These are phyloP conservation scores for Turritis glabra DNA, from an alignment of 345 rosid genomes.

Conservation along the genomic window DNA sequence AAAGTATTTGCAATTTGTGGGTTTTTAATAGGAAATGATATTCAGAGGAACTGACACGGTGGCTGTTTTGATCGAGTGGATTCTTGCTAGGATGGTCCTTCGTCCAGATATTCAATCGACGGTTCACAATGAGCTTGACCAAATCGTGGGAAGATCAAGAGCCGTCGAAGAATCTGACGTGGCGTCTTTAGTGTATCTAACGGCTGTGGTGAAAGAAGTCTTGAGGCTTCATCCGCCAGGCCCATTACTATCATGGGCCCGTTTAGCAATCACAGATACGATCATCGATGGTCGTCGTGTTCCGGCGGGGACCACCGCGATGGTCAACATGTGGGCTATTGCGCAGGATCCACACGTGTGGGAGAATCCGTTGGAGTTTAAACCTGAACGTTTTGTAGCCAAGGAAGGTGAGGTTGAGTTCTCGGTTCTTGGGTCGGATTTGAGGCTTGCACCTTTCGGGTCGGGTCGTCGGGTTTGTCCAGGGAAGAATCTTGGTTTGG, in stretches of 20 bases:
- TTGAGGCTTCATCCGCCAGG: constrained; percentile 92
- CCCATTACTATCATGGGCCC: constrained; percentile 90
- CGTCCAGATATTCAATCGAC: constrained; percentile 62
- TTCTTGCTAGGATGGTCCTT: constrained; percentile 74
- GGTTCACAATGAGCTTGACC: constrained; percentile 71
- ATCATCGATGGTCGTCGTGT: constrained; percentile 65
- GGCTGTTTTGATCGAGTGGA: constrained; percentile 92
- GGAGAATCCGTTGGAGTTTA: constrained; percentile 62
- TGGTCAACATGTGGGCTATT: constrained; percentile 99
- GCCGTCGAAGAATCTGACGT: constrained; percentile 61
- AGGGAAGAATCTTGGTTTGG: constrained; percentile 65
- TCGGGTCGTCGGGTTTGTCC: constrained; percentile 86
- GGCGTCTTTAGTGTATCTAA: constrained; percentile 51
- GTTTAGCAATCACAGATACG: constrained; percentile 71
- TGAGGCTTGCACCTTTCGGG: constrained; percentile 86
- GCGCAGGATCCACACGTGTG: constrained; percentile 63
- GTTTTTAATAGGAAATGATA: constrained; percentile 70
- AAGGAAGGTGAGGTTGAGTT: constrained; percentile 52
- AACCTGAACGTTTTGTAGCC: constrained; percentile 60
- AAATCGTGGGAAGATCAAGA: constrained; percentile 60
- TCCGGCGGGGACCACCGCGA: constrained; percentile 81
- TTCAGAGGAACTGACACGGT: constrained; percentile 90
- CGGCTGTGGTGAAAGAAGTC: constrained; percentile 78
- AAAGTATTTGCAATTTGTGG: not conserved
- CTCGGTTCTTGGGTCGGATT: constrained; percentile 80